Conservation (phyloP, 768 basidiomycete species). For the Lactifluus subvellereus region DNA sequence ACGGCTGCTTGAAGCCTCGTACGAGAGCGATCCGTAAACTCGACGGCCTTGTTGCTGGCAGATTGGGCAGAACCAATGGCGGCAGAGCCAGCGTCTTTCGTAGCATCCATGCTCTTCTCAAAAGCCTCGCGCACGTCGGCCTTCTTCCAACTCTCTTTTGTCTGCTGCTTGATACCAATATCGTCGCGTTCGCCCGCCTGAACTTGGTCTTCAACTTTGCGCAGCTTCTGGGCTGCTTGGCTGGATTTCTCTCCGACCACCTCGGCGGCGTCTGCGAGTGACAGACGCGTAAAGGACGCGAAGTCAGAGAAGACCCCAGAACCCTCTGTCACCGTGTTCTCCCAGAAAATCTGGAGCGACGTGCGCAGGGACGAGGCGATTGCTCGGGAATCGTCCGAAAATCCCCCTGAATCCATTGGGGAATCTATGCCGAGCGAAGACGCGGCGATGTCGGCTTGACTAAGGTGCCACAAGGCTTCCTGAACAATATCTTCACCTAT, state of each 20-base stretch:
- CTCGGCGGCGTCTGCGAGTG: conserved; percentile 63
- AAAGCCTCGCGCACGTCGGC: conserved; percentile 49
- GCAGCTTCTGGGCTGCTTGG: conserved; percentile 45
- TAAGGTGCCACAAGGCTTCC: conserved; percentile 59
- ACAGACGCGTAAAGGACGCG: conserved; percentile 56
- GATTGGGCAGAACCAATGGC: conserved; percentile 36
- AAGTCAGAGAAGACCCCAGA: conserved; percentile 53
- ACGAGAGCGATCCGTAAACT: conserved; percentile 37
- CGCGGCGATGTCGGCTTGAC: conserved; percentile 44
- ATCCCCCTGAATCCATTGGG: conserved; percentile 40
- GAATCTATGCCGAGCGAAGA: conserved; percentile 32
- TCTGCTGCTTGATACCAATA: conserved; percentile 47
- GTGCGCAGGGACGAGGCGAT: conserved; percentile 46
- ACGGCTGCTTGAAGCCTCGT: conserved; percentile 46
- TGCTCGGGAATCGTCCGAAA: conserved; percentile 43
- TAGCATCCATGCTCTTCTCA: conserved; percentile 61
- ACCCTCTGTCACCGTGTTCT: conserved; percentile 48
- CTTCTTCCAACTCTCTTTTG: conserved; percentile 39
- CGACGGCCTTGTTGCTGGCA: conserved; percentile 43
- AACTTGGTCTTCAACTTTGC: conserved; percentile 52
- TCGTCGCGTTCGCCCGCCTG: conserved; percentile 55
- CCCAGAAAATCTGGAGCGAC: conserved; percentile 48
- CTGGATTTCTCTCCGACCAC: conserved; percentile 48
- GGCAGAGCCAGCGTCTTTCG: conserved; percentile 50
- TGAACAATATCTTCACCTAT: conserved; percentile 62